Base-by-base conservation (phyloP, 2,329 filamentous ascomycete species). In the Colletotrichum tropicale region DNA sequence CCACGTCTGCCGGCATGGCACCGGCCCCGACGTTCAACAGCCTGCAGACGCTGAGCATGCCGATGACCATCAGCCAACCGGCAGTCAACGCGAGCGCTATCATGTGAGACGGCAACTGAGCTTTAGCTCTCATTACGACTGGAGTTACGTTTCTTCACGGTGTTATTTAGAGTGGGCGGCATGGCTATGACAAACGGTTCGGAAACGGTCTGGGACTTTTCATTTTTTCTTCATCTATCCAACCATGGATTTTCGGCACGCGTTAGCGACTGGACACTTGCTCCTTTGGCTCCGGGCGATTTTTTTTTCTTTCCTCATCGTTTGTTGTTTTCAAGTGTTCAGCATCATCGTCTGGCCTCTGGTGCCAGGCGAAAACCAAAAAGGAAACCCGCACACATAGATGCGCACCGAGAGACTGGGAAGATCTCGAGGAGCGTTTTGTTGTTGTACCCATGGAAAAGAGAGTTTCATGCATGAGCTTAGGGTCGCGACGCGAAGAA, bases 21-120 rank as follows among this genome's bases (percentile, higher is more conserved):
- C 32, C 74, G 48, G 15, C 66, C 55, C 84, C 87, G 74, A 80
- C 86, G 38, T 92, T 86, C 84, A 91, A 91, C 85, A 90, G 87
- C 80, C 86, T 92, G 73, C 90, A 92, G 81, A 91, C 90, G 60
- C 86, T 92, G 70, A 91, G 90, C 85, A 91, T 92, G 90, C 90
- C 91, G 21, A 92, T 92, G 90, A 90, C 89, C 16, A 90, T 92
- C 79, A 92, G 90, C 84, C 88, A 90, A 70, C 89, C 90, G 62
- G 84, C 87, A 74, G 83, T 87, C 77, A 86, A 87, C 77, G 85
- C 87, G 2, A 85, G 85, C 43, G 86, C 85, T 69, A 84, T 89
- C 81, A 87, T 89, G 84, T 87, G 83, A 84, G 56, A 66, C 66
- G 71, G 66, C 70, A 43, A 61, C 30, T 30, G 74, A 70, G 69